Base-by-base conservation (phyloP, 1,284 basidiomycete genomes). In the Ustanciosporium gigantosporum region DNA sequence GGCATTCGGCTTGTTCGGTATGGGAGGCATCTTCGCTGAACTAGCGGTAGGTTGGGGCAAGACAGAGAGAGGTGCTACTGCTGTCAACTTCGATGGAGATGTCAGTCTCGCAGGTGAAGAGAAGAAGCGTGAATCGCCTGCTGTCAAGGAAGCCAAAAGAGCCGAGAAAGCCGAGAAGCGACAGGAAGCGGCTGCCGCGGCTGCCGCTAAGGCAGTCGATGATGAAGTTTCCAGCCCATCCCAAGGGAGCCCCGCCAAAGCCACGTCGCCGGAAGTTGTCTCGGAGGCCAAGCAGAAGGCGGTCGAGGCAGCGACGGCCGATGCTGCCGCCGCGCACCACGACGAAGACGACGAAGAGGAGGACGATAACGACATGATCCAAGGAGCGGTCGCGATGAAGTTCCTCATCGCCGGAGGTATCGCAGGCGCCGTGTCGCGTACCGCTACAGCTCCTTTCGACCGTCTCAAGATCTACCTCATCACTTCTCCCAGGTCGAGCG, bases 401-500 rank as follows among this genome's bases (percentile, higher is more conserved):
- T 98, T 95, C 79, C 83, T 98, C 35, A 80, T 92, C 13, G 95
- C 94, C 2, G 94, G 95, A 31, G 94, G 94, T 15, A 82, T 95
- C 15, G 95, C 94, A 14, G 94, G 94, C 45, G 90, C 89, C 88
- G 93, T 97, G 17, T 97, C 93, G 16, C 84, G 95, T 61, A 90
- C 92, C 27, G 92, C 91, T 51, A 99, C 95, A 0, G 95, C 95
- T 5, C 95, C 95, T 0, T 97, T 98, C 68, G 95, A 99, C 79
- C 86, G 95, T 48, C 82, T 99, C 39, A 99, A 96, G 80, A 86
- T 99, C 46, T 98, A 95, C 79, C 84, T 99, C 48, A 98, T 98
- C 64, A 98, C 94, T 4, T 34, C 84, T 83, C 73, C 79, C 25
- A 47, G 66, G 14, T 45, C 70, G 3, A 25, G 37, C n/a, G 42